A percentile compares a stretch with the other conserved stretches of the same genome.
Conservation (phyloP, 352 stramenopile species). For the Phytophthora tubulina region DNA sequence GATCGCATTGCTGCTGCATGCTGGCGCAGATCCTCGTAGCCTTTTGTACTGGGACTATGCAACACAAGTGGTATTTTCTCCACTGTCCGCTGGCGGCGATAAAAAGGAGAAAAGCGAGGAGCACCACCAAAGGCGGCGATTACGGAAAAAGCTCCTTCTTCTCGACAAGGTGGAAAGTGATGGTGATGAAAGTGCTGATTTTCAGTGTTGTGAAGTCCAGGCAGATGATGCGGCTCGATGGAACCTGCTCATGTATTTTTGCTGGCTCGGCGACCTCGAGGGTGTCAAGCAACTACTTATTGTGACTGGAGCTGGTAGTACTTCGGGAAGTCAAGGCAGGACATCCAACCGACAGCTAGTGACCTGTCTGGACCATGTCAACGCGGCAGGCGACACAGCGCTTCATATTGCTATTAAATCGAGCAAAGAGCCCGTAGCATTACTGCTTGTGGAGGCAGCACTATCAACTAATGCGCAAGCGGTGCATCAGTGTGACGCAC, state of each 20-base stretch:
- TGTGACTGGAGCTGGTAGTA: conserved; percentile 23
- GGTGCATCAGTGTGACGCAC: conserved; percentile 56
- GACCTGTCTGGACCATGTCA: conserved; percentile 68
- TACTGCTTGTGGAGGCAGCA: conserved; percentile 55
- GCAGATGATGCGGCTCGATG: conserved; percentile 59
- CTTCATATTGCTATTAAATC: conserved; percentile 78
- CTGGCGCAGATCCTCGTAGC: conserved; percentile 51
- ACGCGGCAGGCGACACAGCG: conserved; percentile 67
- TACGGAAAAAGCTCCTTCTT: conserved; percentile 46
- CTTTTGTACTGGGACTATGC: conserved; percentile 74
- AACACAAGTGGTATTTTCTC: conserved; percentile 53
- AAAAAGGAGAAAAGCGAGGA: conserved; percentile 39
- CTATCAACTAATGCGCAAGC: conserved; percentile 46
- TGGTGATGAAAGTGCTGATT: conserved; percentile 26
- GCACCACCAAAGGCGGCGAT: conserved; percentile 26
- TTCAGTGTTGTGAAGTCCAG: conserved; percentile 42
- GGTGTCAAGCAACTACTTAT: conserved; percentile 46
- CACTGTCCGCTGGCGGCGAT: conserved; percentile 6
- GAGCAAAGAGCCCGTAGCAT: conserved; percentile 40
- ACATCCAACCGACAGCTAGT: conserved; percentile 42
- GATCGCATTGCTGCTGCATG: conserved; percentile 53
- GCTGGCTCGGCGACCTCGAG: conserved; percentile 58
- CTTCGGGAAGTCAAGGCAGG: conserved; percentile 31
- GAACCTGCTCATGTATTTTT: conserved; percentile 81
- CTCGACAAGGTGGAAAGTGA: conserved; percentile 41